Base-by-base conservation (phyloP, 225 moss, liverwort and hornwort species). In the Straminergon stramineum region DNA sequence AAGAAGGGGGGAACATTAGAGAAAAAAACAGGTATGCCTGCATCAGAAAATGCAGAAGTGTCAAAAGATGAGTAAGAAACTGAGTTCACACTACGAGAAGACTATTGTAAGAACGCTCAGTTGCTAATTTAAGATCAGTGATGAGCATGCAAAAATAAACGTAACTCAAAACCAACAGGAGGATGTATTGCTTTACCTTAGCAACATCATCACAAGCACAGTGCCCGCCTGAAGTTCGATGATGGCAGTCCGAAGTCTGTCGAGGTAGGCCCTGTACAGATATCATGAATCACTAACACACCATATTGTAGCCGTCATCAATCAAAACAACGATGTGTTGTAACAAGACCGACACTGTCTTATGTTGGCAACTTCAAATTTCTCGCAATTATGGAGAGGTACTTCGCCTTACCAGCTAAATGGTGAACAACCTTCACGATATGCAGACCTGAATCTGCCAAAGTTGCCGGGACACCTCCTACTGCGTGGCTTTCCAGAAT, bases 191-290 rank as follows among this genome's bases (percentile, higher is more conserved):
- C 75, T 58, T 61, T 84, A 90, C 92, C 90, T 90, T 89, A 26
- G 86, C 86, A 88, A 85, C 88, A 73, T 77, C 73, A 52, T 79
- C 64, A 64, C 77, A 88, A 73, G 82, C 45, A 86, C 13, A 86
- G 79, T 67, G 60, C 82, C 88, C 43, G 88, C 88, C 75, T 92
- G 82, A 88, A 88, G 56, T 76, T 90, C 51, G 85, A 63, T 35
- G 77, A 80, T 45, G 82, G 65, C 90, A 55, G 66, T 69, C 35
- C 75, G 70, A 77, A 79, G 35, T 74, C 87, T 87, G 73, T 64
- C 62, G 51, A 53, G 37, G 45, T 64, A 82, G 21, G 75, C 82
- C 76, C 91, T 89, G 91, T 23, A 43, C 37, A 62, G 7, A n/a
- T 56, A 68, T 48, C 65, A 62, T 24, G 34, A 67, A 55, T 63